phyloP scores from a whole-genome alignment of 2,329 filamentous ascomycete species.

The Aspergillus sp. region DNA sequence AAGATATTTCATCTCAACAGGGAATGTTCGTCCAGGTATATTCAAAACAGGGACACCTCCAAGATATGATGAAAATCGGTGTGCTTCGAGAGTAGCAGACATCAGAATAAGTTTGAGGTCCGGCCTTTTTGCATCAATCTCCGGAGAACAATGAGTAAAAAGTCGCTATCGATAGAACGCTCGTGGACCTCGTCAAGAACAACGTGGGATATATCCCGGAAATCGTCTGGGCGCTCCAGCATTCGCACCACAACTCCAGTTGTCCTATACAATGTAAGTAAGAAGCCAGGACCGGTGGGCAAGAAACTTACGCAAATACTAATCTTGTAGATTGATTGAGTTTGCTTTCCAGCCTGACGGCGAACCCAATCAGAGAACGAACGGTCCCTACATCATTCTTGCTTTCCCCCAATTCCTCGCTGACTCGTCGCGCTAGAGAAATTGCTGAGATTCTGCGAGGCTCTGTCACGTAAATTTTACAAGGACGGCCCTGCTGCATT shows the following conservation, averaged over 20 bases:
- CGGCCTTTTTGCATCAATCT: slow-evolving; percentile 69
- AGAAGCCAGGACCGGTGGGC: neutral
- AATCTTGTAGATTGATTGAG: slow-evolving; percentile 75
- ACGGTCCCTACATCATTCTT: slow-evolving; percentile 75
- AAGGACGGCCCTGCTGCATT: slow-evolving; percentile 70
- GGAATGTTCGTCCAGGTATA: slow-evolving; percentile 89
- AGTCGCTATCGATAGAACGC: slow-evolving; percentile 92
- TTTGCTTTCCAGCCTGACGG: slow-evolving; percentile 88
- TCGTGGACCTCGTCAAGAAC: slow-evolving; percentile 98
- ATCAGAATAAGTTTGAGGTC: slow-evolving; percentile 92
- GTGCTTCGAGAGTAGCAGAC: slow-evolving; percentile 94
- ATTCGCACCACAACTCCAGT: slow-evolving; percentile 94
- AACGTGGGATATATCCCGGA: slow-evolving; percentile 86
- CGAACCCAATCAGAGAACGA: slow-evolving; percentile 86
- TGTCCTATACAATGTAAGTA: slow-evolving; percentile 32
- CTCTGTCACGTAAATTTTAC: slow-evolving; percentile 94
- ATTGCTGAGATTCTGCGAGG: slow-evolving; percentile 94
- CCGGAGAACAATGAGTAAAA: slow-evolving; percentile 85
- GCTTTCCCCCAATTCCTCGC: slow-evolving; percentile 86
- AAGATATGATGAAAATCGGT: slow-evolving; percentile 85
- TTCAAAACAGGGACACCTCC: slow-evolving; percentile 79
- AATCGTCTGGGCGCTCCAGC: slow-evolving; percentile 82
- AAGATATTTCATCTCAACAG: slow-evolving; percentile 79
- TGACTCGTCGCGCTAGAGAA: slow-evolving; percentile 85
- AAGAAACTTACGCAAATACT: slow-evolving; percentile 68